These are phyloP conservation scores for Dactylellina drechsleri DNA, from an alignment of 2,329 filamentous ascomycete genomes.

Conservation along the genomic window DNA sequence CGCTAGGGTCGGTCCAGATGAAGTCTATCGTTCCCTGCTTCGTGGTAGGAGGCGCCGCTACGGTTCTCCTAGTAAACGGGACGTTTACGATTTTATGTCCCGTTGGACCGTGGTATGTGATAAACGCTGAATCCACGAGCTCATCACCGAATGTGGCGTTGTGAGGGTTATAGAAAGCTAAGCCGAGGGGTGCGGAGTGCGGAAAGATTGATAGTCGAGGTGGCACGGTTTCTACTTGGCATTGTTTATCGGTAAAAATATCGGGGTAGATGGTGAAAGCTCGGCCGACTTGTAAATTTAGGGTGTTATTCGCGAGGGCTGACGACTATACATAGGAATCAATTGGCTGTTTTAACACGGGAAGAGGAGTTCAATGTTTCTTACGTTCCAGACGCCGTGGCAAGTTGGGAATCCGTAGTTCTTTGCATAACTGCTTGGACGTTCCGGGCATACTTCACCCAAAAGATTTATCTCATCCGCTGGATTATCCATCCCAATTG, in stretches of 20 bases:
- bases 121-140: not conserved
- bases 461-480: conserved; percentile 26
- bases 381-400: conserved; percentile 24
- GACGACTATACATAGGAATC: not conserved
- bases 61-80: conserved; percentile 14
- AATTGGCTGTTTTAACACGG: not conserved
- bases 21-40: conserved; percentile 16
- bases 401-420: conserved; percentile 11
- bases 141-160: conserved; percentile 21
- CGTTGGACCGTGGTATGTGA: conserved; percentile 29
- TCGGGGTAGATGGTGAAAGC: conserved; percentile 20
- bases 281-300: conserved; percentile 7
- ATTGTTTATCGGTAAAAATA: conserved; percentile 22
- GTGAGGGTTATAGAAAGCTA: conserved; percentile 29
- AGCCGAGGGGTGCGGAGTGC: conserved; percentile 19
- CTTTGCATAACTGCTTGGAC: no score
- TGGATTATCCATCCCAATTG: conserved; percentile 19
- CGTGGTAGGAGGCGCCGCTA: conserved; percentile 20
- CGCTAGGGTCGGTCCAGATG: not conserved
- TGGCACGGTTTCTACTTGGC: conserved; percentile 13
- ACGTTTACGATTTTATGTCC: conserved; percentile 34
- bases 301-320: conserved; percentile 9
- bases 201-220: conserved; percentile 23
- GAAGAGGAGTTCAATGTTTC: not conserved
- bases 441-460: not conserved